Conservation (phyloP, 176 grass and related monocot genomes). For the Rhynchospora pubera region DNA sequence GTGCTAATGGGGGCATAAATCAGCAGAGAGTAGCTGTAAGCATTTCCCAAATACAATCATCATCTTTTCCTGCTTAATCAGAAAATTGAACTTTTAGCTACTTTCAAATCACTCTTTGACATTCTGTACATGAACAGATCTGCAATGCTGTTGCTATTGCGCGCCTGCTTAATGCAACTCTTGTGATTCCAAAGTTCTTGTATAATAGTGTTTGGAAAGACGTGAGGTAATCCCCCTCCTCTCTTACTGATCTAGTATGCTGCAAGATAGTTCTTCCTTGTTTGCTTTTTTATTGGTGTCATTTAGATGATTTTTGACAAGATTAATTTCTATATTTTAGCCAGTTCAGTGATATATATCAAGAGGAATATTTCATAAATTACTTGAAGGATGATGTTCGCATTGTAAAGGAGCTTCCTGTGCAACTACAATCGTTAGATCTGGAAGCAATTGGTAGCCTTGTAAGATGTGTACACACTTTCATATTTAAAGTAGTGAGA, state of each 20-base stretch:
- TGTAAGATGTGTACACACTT: conserved; percentile 50
- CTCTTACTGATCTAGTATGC: neutral
- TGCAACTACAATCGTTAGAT: conserved; percentile 72
- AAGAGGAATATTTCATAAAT: conserved; percentile 93
- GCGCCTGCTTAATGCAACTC: conserved; percentile 77
- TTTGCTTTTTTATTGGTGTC: neutral
- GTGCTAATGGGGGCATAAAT: conserved; percentile 97
- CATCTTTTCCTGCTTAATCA: neutral
- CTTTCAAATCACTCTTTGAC: conserved; percentile 12
- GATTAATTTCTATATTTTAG: conserved; percentile 62
- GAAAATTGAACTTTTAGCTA: neutral
- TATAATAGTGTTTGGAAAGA: conserved; percentile 97
- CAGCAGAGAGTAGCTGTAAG: conserved; percentile 97
- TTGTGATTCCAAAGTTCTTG: conserved; percentile 82
- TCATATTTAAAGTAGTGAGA: neutral
- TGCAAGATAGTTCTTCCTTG: neutral
- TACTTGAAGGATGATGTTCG: conserved; percentile 90
- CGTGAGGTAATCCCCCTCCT: conserved; percentile 49
- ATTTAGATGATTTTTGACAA: conserved; percentile 28
- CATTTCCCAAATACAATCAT: conserved; percentile 11
- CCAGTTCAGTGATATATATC: conserved; percentile 98
- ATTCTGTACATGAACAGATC: conserved; percentile 52
- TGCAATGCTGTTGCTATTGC: conserved; percentile 90
- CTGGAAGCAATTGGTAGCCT: conserved; percentile 77
- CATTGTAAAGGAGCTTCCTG: conserved; percentile 80